Percentiles rank a stretch among this genome's conserved stretches.
Evolutionary conservation across 2,329 filamentous ascomycete genomes (phyloP).

Genomic region (Aspergillus pseudoglaucus): DNA sequence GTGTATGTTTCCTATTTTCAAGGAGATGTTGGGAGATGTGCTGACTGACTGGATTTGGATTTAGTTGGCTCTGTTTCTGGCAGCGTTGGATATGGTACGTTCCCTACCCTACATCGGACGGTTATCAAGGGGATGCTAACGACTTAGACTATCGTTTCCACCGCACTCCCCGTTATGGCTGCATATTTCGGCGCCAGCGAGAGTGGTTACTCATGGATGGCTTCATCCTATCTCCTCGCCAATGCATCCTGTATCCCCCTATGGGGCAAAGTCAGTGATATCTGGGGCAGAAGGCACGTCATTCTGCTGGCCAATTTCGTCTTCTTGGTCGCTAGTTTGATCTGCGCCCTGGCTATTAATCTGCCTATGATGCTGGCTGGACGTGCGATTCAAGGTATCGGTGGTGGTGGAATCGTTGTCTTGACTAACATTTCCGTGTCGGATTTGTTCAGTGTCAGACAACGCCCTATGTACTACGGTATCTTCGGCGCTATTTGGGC

Average conservation of each 20-base stretch:
- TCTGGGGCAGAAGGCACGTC: constrained; percentile 60
- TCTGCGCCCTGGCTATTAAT: constrained; percentile 53
- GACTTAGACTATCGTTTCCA: constrained; percentile 38
- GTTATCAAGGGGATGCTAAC: constrained; percentile 1
- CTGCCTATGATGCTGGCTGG: constrained; percentile 59
- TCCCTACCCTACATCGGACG: not conserved
- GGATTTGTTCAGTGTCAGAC: constrained; percentile 56
- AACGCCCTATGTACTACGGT: constrained; percentile 56
- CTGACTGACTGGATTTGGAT: constrained; percentile 5
- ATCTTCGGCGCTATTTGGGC: constrained; percentile 59
- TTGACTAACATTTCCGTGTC: constrained; percentile 59
- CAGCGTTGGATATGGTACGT: constrained; percentile 52
- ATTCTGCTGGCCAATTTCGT: constrained; percentile 54
- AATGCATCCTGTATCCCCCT: constrained; percentile 47
- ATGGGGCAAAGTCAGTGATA: constrained; percentile 61
- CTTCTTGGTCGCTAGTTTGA: constrained; percentile 57
- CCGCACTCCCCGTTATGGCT: constrained; percentile 40
- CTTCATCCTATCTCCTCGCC: constrained; percentile 41
- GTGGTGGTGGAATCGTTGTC: constrained; percentile 58
- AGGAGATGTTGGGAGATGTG: constrained; percentile 1
- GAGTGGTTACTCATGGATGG: constrained; percentile 44
- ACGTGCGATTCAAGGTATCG: constrained; percentile 57
- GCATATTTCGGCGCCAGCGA: constrained; percentile 36
- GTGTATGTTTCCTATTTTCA: constrained; percentile 20
- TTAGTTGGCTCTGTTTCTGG: constrained; percentile 53